Base-by-base conservation (phyloP, 2,329 filamentous ascomycete genomes). In the Colletotrichum lupini region DNA sequence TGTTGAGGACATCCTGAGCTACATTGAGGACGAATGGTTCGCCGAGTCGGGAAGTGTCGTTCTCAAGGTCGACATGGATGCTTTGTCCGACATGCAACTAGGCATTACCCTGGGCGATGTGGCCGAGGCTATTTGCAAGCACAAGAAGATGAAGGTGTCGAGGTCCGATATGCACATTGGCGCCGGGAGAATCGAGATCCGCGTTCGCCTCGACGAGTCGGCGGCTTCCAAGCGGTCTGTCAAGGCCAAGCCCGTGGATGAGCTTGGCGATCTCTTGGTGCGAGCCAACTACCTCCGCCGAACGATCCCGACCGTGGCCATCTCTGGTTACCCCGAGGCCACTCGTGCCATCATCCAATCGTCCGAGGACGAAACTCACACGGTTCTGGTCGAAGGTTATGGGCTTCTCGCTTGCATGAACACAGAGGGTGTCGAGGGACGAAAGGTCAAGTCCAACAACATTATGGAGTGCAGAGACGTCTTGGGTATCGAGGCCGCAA, bases 401-500 rank as follows among this genome's bases (percentile, higher is more conserved):
- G 97, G 97, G 0, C 87, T 99, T 62, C 91, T 91, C 56, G 90
- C 91, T 35, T 98, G 95, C 85, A 97, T 99, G 92, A 97, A 92
- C 11, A 99, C 97, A 0, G 93, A 95, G 75, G 97, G 97, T 75
- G 94, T 99, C 5, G 88, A 97, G 68, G 95, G 95, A 68, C 92
- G 91, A 24, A 86, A 89, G 77, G 93, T 92, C 3, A 89, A 88
- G 9, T 92, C 93, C 75, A 99, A 99, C 86, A 95, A 92, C 79
- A 92, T 99, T 77, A 94, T 98, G 90, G 97, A 99, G 84, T 93
- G 92, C 78, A 89, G 91, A 46, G 92, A 97, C 28, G 92, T 98
- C 0, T 90, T 99, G 4, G 97, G 97, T 62, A 98, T 99, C 78
- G 97, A 99, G 86, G 97, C 97, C 1, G 97, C 97, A 3, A 92